phyloP scores from a whole-genome alignment of 768 basidiomycete genomes.

The Mycena chlorophos region DNA sequence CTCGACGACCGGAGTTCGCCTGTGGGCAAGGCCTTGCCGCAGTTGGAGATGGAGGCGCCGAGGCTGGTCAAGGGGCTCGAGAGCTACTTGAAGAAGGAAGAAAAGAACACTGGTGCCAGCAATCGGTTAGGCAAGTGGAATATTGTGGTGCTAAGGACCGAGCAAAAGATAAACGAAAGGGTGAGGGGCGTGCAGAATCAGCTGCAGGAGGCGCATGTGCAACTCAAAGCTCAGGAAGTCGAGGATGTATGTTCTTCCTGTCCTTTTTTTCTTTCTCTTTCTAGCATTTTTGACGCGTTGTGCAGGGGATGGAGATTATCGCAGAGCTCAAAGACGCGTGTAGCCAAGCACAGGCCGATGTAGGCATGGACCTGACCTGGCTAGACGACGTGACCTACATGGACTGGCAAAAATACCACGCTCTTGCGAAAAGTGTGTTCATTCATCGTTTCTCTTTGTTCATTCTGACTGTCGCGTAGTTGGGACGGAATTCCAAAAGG shows the following conservation, averaged over 20 bases:
- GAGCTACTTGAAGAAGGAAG: conserved; percentile 52
- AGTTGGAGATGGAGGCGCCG: conserved; percentile 40
- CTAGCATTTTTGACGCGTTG: not conserved
- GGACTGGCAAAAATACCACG: conserved; percentile 58
- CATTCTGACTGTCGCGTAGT: not conserved
- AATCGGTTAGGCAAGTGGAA: conserved; percentile 41
- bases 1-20: conserved; percentile 38
- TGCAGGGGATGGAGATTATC: conserved; percentile 16
- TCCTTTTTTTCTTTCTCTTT: not conserved
- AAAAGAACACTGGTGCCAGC: conserved; percentile 28
- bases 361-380: conserved; percentile 58
- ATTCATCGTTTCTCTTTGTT: not conserved
- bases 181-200: conserved; percentile 35
- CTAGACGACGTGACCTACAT: conserved; percentile 53
- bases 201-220: conserved; percentile 43
- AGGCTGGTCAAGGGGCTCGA: conserved; percentile 68
- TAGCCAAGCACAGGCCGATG: conserved; percentile 42
- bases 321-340: conserved; percentile 7
- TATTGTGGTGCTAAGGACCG: conserved; percentile 42
- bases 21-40: conserved; percentile 14
- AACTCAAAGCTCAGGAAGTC: conserved; percentile 37
- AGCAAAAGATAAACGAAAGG: conserved; percentile 40
- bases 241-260: conserved; percentile 20
- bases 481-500: conserved; percentile 11
- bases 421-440: conserved; percentile 41